Base-by-base conservation (phyloP, 495 filamentous ascomycete genomes). In the Talaromyces proteolyticus region DNA sequence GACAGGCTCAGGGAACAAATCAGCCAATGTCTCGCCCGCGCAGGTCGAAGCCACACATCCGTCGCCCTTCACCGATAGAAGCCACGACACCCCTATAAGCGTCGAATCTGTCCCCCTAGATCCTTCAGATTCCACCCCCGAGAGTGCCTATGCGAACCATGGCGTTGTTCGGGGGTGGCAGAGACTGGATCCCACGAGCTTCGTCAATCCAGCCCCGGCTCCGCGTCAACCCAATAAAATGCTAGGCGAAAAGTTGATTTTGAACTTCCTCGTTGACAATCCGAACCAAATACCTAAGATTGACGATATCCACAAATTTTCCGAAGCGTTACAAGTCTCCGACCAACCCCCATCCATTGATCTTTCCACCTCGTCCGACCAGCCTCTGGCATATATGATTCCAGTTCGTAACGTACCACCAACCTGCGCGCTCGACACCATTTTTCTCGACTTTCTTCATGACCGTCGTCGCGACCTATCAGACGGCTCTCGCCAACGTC, bases 401-500 rank as follows among this genome's bases (percentile, higher is more conserved):
- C 77, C 82, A 8, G 70, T 87, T 26, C 72, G 72, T 29, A 85
- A 87, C 53, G 68, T 73, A 14, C 57, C 72, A 6, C 76, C 88
- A 2, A 86, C 82, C 6, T 91, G 85, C 61, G 76, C 87, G 0
- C 71, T 93, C 6, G 89, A 93, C 59, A 71, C 62, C 49, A 74
- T 95, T 22, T 70, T 95, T 40, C 69, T 89, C n/a, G 81, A 89
- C 56, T 92, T 91, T 59, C 74, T 91, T 14, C 66, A 76, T n/a
- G 78, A 84, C 44, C 73, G 81, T 24, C 86, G 83, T 20, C 75
- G 76, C 40, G 81, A 81, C 47, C 76, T 81, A 1, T 75, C 79
- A 1, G 75, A 84, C 49, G 85, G 86, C 18, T 65, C 79, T 0
- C 59, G 71, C 16, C 68, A 79, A 46, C 79, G 83, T 44, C 70